Evolutionary conservation across 2,329 filamentous ascomycete species (phyloP).

Genomic region (Nothophoma quercina): DNA sequence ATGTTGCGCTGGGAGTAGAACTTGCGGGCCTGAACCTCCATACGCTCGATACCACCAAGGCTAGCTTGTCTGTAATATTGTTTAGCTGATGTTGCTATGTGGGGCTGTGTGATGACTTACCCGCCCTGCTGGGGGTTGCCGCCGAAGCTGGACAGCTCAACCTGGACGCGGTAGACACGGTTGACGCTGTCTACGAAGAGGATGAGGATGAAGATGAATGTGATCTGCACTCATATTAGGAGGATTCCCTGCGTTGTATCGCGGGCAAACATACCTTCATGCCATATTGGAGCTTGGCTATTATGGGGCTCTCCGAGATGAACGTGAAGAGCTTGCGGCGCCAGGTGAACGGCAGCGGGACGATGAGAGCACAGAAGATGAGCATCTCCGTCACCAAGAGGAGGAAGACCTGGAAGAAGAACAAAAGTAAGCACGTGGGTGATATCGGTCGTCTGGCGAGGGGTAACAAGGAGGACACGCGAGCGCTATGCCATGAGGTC

Average conservation of each 20-base stretch:
- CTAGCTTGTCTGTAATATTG: constrained; percentile 65
- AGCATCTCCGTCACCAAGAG: constrained; percentile 84
- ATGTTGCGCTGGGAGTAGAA: constrained; percentile 99
- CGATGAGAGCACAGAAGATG: constrained; percentile 78
- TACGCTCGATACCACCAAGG: constrained; percentile 85
- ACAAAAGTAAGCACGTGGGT: constrained; percentile 38
- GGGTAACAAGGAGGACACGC: constrained; percentile 9
- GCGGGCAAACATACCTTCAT: constrained; percentile 70
- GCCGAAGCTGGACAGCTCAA: constrained; percentile 78
- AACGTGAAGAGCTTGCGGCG: constrained; percentile 93
- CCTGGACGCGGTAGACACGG: constrained; percentile 94
- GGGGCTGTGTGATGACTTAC: constrained; percentile 52
- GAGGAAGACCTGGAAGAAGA: constrained; percentile 73
- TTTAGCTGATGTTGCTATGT: constrained; percentile 21
- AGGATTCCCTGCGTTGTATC: not conserved
- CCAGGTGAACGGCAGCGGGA: constrained; percentile 87
- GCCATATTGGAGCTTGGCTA: constrained; percentile 96
- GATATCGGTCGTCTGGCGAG: constrained; percentile 11
- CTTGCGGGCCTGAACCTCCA: constrained; percentile 98
- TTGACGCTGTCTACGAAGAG: constrained; percentile 97
- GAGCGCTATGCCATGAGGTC: constrained; percentile 2
- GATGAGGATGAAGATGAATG: constrained; percentile 98
- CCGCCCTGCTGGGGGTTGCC: constrained; percentile 64
- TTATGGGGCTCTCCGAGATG: constrained; percentile 84
- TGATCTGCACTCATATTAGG: constrained; percentile 67